Evolutionary conservation across 2,329 filamentous ascomycete species (phyloP).

Genomic region (Trichoderma pleuroti): DNA sequence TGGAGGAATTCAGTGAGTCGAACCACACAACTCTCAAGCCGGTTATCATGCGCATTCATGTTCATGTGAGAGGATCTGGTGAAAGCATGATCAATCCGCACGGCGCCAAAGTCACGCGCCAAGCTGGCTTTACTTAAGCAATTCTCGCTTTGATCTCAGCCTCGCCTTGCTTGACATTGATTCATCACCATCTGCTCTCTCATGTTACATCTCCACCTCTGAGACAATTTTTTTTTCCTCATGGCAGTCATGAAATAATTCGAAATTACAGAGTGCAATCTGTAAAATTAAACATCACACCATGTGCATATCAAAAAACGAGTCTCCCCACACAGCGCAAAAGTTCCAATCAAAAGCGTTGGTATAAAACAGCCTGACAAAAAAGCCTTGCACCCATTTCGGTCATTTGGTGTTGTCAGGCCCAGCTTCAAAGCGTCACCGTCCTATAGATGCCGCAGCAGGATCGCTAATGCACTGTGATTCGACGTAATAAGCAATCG

Average conservation of each 20-base stretch:
- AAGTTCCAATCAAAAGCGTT: neutral
- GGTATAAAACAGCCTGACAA: neutral
- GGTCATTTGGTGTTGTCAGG: neutral
- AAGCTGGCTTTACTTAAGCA: constrained; percentile 13
- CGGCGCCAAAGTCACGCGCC: constrained; percentile 12
- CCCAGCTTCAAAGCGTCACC: neutral
- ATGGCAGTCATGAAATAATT: neutral
- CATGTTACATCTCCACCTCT: neutral
- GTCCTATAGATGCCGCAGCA: neutral
- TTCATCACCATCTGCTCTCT: neutral
- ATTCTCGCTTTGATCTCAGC: neutral
- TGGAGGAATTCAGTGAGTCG: neutral
- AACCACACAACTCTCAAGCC: neutral
- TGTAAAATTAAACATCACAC: neutral
- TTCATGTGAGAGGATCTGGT: constrained; percentile 5
- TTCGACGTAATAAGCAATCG: neutral
- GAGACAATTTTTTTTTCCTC: neutral
- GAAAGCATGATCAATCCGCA: neutral
- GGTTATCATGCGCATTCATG: neutral
- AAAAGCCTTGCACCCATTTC: neutral
- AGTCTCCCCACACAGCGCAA: neutral
- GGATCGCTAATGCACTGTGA: neutral
- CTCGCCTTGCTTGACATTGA: neutral
- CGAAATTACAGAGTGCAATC: neutral
- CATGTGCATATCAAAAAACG: neutral